Conservation (phyloP, 2,329 filamentous ascomycete species). For the Neodidymelliopsis sp. region DNA sequence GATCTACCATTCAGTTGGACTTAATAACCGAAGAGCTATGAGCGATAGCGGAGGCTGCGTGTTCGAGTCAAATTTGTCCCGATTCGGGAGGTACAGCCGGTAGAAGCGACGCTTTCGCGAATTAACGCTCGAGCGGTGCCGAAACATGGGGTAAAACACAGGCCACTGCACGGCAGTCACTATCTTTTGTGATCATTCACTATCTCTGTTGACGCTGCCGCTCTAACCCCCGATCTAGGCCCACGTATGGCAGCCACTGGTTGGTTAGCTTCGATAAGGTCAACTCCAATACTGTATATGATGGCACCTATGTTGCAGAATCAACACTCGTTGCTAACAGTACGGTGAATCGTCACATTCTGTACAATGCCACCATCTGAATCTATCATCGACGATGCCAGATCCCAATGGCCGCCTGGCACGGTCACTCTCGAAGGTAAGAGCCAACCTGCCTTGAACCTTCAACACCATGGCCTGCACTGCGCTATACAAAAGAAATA, state of each 20-base stretch:
- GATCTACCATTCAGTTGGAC: background rate
- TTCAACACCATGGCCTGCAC: too few relatives aligned
- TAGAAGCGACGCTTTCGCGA: conserved; percentile 1
- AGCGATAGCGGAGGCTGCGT: background rate
- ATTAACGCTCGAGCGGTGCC: background rate
- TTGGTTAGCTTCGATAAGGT: conserved; percentile 3
- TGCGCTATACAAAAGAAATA: too few relatives aligned
- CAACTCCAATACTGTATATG: conserved; percentile 3
- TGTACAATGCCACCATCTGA: conserved; percentile 5
- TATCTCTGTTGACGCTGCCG: conserved; percentile 6
- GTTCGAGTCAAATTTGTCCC: background rate
- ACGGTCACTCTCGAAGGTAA: conserved; percentile 20
- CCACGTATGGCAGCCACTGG: too few relatives aligned
- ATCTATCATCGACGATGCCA: conserved; percentile 1
- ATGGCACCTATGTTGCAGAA: background rate
- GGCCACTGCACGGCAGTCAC: background rate
- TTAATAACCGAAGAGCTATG: background rate
- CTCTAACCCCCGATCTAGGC: conserved; percentile 8
- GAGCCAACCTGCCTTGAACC: too few relatives aligned
- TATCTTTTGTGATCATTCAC: background rate
- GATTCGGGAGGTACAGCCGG: conserved; percentile 9
- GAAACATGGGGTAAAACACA: conserved; percentile 1
- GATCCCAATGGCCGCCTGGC: conserved; percentile 15
- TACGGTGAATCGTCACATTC: background rate
- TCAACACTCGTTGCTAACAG: background rate